Percentiles rank a stretch among this genome's conserved stretches.
phyloP scores from a whole-genome alignment of 23 red algal genomes.

The Chondrus crispus region DNA sequence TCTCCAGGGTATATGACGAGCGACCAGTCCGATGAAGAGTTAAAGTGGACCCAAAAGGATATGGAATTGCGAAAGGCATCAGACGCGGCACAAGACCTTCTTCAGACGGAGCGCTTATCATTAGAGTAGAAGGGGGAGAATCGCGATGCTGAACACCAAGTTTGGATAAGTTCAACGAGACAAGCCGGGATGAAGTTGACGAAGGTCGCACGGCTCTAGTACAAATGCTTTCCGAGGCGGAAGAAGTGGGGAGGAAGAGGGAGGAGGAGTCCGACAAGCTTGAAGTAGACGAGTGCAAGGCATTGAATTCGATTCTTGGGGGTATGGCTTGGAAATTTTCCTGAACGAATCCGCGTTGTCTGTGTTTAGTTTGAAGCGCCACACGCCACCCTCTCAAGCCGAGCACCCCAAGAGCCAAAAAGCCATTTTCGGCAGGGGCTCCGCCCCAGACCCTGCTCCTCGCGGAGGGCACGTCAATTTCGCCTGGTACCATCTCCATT shows the following conservation, averaged over 20 bases:
- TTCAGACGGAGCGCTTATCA: neutral
- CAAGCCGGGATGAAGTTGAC: neutral
- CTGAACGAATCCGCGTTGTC: too few relatives aligned
- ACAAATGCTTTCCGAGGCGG: neutral
- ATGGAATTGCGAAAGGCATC: neutral
- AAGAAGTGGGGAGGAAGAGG: neutral
- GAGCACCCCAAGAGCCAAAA: too few relatives aligned
- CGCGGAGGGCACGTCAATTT: too few relatives aligned
- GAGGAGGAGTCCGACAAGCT: too few relatives aligned
- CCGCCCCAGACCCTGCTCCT: too few relatives aligned
- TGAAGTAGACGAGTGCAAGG: too few relatives aligned
- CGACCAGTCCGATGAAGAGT: neutral
- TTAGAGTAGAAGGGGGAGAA: neutral
- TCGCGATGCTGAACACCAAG: neutral
- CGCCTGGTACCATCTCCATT: neutral
- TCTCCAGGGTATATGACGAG: neutral
- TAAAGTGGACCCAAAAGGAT: neutral
- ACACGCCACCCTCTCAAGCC: too few relatives aligned
- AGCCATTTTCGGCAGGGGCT: too few relatives aligned
- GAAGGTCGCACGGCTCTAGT: neutral
- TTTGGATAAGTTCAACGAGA: neutral
- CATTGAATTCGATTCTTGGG: too few relatives aligned
- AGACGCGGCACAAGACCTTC: neutral
- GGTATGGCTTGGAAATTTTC: too few relatives aligned
- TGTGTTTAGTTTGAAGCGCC: too few relatives aligned